Evolutionary conservation across 495 filamentous ascomycete species (phyloP), one percentile per base, ranked within the genome.

Genomic region (Tricharina praecox): DNA sequence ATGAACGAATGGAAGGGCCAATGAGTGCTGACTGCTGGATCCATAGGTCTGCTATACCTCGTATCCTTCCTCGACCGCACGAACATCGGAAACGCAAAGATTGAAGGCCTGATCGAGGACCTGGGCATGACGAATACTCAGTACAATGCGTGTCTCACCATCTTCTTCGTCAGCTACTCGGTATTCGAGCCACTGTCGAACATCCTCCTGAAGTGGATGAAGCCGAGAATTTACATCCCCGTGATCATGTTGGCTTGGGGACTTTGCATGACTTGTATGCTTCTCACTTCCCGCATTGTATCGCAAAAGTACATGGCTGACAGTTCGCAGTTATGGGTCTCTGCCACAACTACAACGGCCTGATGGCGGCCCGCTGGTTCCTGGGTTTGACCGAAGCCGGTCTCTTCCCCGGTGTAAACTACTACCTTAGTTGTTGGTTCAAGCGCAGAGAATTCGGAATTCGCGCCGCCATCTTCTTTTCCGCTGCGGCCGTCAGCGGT

Each of bases 101-200:
- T 93, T 40, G 81, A 76, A 39, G 78, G 80, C 26, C 67, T 94
- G 1, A 51, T 71, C n/a, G 61, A 67, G 10, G 72, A 78, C 48
- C 68, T 93, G 2, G 33, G 67, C 21, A 76, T 93, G 67, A 74
- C 69, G 3, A 64, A 72, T 32, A 64, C 68, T 16, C 75, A 87
- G 57, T 95, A 86, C 64, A 92, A 88, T 60, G 70, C 71, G 8
- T 68, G 77, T 24, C 71, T 94, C 1, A 79, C 79, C 28, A 81
- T 93, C 56, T 95, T 94, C 66, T 96, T 95, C 68, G 73, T 93
- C 21, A 92, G 84, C 18, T 96, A 96, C 63, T 71, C 83, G 30
- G 64, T 85, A 32, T 83, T 85, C 50, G 87, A 94, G 68, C 85
- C 86, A 0, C 50, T 87, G 26, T 92, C 86, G 34, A 95, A 96